Base-by-base conservation (phyloP, 371 early-diverging fungal species). In the Synchytrium microbalum region DNA sequence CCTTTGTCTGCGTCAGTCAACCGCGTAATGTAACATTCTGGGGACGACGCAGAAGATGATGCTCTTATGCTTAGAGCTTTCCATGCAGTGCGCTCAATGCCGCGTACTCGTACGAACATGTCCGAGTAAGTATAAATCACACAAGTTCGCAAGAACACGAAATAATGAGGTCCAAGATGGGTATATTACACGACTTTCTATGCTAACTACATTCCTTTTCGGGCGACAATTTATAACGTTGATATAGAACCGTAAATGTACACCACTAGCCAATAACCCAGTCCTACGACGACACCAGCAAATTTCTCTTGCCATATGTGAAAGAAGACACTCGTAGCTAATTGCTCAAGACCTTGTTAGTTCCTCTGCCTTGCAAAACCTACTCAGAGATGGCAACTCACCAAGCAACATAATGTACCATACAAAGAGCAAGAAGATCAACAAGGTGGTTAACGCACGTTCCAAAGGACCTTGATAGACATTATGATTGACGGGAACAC, bases 301-400 rank as follows among this genome's bases (percentile, higher is more conserved):
- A 87, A 2, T 38, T 86, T 80, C 72, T 94, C 95, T 14, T 68
- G 68, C 55, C 81, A 67, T n/a, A 85, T 83, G 70, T 94, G 95
- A 72, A 87, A 92, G 70, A 89, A 89, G 25, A 86, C 75, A 25
- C 86, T 82, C 0, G 95, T 94, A 70, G 85, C 78, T 60, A 85
- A 67, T 38, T 92, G 76, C 89, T 91, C 85, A 67, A 79, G 73
- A 74, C 80, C 82, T 89, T 91, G 92, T 23, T 91, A 63, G 0
- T 65, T 63, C 32, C 79, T 60, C 3, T 86, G 53, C 0, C 62
- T 75, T 13, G n/a, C n/a, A n/a, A n/a, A n/a, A n/a, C n/a, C n/a
- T n/a, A n/a, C n/a, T n/a, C n/a, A n/a, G n/a, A n/a, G n/a, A n/a
- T n/a, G n/a, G n/a, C n/a, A 38, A 38, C 46, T 10, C 19, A 38